phyloP scores from a whole-genome alignment of 306 rosid species.

The Phaseolus lunatus region DNA sequence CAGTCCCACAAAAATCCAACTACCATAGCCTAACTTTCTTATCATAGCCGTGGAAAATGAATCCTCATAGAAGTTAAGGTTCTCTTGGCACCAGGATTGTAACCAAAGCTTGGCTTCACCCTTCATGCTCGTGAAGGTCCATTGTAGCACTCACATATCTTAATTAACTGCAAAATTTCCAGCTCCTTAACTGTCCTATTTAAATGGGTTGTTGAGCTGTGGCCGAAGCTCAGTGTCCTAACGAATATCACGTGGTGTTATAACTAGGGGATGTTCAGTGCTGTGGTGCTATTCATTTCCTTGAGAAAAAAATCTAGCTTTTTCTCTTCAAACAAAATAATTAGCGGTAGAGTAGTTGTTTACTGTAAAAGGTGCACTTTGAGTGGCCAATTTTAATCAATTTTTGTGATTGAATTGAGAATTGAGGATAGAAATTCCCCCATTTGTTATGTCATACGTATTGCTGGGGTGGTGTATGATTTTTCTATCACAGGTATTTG shows the following conservation, averaged over 20 bases:
- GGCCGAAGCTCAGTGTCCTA: too few species aligned
- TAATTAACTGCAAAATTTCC: neutral
- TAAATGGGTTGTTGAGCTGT: too few species aligned
- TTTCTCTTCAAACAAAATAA: slow-evolving; percentile 20
- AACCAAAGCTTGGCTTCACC: too few species aligned
- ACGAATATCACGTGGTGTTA: neutral
- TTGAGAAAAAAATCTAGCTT: too few species aligned
- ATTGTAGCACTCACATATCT: neutral
- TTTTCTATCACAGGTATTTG: neutral
- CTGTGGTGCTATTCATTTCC: slow-evolving; percentile 10
- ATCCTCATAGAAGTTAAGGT: too few species aligned
- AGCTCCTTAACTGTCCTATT: neutral
- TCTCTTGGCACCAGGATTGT: too few species aligned
- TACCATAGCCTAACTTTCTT: too few species aligned
- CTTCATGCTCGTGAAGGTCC: too few species aligned
- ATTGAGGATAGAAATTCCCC: slow-evolving; percentile 11
- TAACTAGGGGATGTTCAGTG: slow-evolving; percentile 29
- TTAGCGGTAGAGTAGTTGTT: neutral
- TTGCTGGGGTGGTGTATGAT: neutral
- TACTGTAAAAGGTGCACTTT: neutral
- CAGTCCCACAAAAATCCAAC: too few species aligned
- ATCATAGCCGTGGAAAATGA: too few species aligned
- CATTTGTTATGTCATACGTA: slow-evolving; percentile 17
- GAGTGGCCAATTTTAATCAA: neutral
- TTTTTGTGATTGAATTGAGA: neutral